A percentile compares a stretch with the other conserved stretches of the same genome.
Conservation (phyloP, 2,329 filamentous ascomycete genomes). For the Decorospora gaudefroyi region DNA sequence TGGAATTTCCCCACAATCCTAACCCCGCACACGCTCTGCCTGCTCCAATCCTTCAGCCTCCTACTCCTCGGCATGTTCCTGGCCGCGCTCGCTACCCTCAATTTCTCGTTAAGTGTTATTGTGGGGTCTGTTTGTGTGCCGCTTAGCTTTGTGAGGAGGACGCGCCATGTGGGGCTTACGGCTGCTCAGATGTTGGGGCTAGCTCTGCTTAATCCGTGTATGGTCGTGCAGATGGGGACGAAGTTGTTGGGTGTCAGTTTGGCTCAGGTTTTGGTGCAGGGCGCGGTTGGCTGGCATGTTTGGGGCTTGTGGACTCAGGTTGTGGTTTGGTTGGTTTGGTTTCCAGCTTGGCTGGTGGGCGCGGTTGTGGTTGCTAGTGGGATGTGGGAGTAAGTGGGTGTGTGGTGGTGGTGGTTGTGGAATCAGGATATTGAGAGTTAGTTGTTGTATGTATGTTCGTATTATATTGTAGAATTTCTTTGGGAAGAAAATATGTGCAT, state of each 20-base stretch:
- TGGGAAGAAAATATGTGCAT: not conserved
- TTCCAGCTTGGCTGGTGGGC: conserved; percentile 83
- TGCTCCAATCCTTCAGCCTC: conserved; percentile 90
- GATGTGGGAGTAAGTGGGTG: conserved; percentile 15
- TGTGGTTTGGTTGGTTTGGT: conserved; percentile 93
- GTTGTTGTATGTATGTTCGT: not conserved
- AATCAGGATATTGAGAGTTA: not conserved
- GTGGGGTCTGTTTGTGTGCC: conserved; percentile 79
- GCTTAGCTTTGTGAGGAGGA: conserved; percentile 69
- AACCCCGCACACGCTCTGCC: conserved; percentile 70
- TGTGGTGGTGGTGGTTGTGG: not conserved
- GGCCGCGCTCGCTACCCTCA: conserved; percentile 89
- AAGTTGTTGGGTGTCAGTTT: conserved; percentile 47
- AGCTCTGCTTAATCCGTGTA: conserved; percentile 40
- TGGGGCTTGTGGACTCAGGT: conserved; percentile 89
- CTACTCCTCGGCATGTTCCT: conserved; percentile 89
- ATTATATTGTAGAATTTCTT: not conserved
- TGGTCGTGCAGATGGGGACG: conserved; percentile 38
- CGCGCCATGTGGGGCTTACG: conserved; percentile 12
- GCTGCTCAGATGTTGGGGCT: conserved; percentile 26
- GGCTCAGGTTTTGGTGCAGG: conserved; percentile 66
- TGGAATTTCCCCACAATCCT: conserved; percentile 51
- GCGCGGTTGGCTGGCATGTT: conserved; percentile 85
- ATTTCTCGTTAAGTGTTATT: conserved; percentile 88
- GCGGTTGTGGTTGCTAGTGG: conserved; percentile 38